A percentile compares a stretch with the other conserved stretches of the same genome.
Evolutionary conservation across 2,329 filamentous ascomycete species (phyloP).

Genomic region (Orbilia quercus): DNA sequence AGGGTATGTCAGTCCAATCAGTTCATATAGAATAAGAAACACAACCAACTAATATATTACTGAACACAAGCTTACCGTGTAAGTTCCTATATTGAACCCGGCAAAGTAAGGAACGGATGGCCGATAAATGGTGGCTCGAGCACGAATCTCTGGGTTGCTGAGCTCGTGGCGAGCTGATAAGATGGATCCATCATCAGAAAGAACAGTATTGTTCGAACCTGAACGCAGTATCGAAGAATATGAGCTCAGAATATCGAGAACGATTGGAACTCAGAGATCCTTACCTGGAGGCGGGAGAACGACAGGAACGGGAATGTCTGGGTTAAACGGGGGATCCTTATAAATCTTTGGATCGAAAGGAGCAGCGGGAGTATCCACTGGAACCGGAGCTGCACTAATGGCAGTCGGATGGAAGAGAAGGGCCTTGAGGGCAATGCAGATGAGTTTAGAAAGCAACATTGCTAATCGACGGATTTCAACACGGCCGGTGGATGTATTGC

Average conservation of each 20-base stretch:
- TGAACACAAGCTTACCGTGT: slow-evolving; percentile 40
- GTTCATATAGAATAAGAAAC: not conserved
- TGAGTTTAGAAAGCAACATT: slow-evolving; percentile 30
- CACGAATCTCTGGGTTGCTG: slow-evolving; percentile 36
- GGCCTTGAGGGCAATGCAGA: slow-evolving; percentile 18
- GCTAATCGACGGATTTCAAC: not conserved
- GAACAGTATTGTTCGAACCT: slow-evolving; percentile 21
- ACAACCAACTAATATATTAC: not conserved
- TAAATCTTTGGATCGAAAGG: slow-evolving; percentile 17
- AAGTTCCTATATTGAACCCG: slow-evolving; percentile 59
- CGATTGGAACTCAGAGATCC: slow-evolving; percentile 5
- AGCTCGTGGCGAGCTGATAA: slow-evolving; percentile 16
- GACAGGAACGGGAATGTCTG: slow-evolving; percentile 41
- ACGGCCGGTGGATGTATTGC: not conserved
- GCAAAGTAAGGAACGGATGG: slow-evolving; percentile 57
- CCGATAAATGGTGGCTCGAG: slow-evolving; percentile 45
- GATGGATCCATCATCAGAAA: slow-evolving; percentile 11
- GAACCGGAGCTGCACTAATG: slow-evolving; percentile 21
- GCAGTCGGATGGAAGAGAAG: slow-evolving; percentile 9
- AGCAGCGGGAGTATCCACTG: slow-evolving; percentile 15
- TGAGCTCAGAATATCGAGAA: slow-evolving; percentile 7
- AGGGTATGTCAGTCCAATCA: slow-evolving; percentile 16
- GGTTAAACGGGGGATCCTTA: slow-evolving; percentile 41
- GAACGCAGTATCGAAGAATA: not conserved
- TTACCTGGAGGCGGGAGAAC: slow-evolving; percentile 35